Conservation (phyloP, 2,329 filamentous ascomycete species). For the Aspergillus sp. region DNA sequence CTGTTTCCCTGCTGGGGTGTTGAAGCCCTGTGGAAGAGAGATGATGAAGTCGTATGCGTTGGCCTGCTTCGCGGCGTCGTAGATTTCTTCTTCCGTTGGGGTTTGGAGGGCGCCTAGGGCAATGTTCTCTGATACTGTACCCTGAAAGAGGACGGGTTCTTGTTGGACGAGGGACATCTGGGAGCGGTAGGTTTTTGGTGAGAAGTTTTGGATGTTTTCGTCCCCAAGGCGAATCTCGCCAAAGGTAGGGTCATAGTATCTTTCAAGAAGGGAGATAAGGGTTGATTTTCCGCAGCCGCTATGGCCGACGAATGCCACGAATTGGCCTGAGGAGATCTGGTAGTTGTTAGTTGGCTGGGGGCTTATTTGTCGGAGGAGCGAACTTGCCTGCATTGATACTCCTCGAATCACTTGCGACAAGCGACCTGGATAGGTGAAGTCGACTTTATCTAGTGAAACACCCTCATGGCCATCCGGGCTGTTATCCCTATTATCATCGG, state of each 20-base stretch:
- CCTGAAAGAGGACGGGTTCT: slow-evolving; percentile 73
- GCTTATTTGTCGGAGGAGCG: not conserved
- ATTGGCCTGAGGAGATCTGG: slow-evolving; percentile 53
- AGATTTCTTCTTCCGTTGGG: slow-evolving; percentile 1
- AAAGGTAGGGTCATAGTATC: slow-evolving; percentile 71
- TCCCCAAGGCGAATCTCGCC: slow-evolving; percentile 70
- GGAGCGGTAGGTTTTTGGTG: slow-evolving; percentile 66
- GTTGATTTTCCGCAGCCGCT: slow-evolving; percentile 69
- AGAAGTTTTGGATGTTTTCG: slow-evolving; percentile 61
- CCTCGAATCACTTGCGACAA: slow-evolving; percentile 29
- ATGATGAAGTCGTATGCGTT: slow-evolving; percentile 10
- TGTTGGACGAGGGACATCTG: slow-evolving; percentile 74
- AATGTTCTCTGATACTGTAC: slow-evolving; percentile 74
- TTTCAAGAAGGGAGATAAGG: slow-evolving; percentile 63
- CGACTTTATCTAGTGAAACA: slow-evolving; percentile 7
- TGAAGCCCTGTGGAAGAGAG: not conserved
- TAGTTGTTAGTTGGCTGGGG: not conserved
- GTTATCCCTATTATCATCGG: slow-evolving; percentile 7
- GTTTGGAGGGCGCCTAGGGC: slow-evolving; percentile 54
- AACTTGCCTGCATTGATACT: slow-evolving; percentile 4
- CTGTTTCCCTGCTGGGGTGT: slow-evolving; percentile 51
- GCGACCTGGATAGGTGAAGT: slow-evolving; percentile 37
- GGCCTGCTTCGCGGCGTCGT: slow-evolving; percentile 10
- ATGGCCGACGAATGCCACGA: slow-evolving; percentile 60
- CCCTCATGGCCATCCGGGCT: slow-evolving; percentile 4